Conservation (phyloP, 2,329 filamentous ascomycete genomes). For the Stemphylium beticola region DNA sequence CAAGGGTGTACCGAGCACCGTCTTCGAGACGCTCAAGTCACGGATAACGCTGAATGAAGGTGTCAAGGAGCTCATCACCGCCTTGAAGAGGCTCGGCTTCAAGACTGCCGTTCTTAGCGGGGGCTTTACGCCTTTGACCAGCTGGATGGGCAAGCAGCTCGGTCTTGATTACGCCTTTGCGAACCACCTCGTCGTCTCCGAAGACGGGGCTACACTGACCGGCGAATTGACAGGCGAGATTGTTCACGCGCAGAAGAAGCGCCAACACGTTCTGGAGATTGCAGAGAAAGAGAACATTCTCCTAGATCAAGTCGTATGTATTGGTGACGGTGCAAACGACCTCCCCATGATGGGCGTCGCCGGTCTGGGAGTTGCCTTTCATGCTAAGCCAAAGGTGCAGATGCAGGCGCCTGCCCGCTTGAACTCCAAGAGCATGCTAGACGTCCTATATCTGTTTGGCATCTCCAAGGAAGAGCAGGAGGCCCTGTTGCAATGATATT, state of each 20-base stretch:
- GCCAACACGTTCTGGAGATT: conserved; percentile 73
- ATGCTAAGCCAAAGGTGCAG: conserved; percentile 83
- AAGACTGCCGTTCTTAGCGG: conserved; percentile 91
- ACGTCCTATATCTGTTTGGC: conserved; percentile 77
- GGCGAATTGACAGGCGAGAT: conserved; percentile 75
- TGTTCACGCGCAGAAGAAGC: conserved; percentile 77
- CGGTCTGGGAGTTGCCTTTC: conserved; percentile 80
- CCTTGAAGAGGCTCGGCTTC: conserved; percentile 78
- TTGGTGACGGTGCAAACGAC: conserved; percentile 85
- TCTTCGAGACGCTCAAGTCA: conserved; percentile 78
- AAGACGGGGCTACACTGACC: conserved; percentile 63
- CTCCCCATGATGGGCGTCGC: conserved; percentile 78
- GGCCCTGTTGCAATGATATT: conserved; percentile 46
- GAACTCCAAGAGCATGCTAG: conserved; percentile 72
- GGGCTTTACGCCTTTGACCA: conserved; percentile 87
- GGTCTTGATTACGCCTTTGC: conserved; percentile 88
- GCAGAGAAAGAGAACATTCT: conserved; percentile 70
- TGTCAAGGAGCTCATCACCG: conserved; percentile 74
- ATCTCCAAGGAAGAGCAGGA: conserved; percentile 70
- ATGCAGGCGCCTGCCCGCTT: conserved; percentile 74
- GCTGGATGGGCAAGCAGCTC: conserved; percentile 80
- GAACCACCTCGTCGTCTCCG: conserved; percentile 77
- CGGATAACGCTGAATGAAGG: conserved; percentile 83
- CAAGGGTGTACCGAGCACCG: conserved; percentile 76
- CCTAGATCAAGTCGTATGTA: conserved; percentile 71